phyloP scores from a whole-genome alignment of 352 stramenopile genomes.

The Phytophthora cactorum region DNA sequence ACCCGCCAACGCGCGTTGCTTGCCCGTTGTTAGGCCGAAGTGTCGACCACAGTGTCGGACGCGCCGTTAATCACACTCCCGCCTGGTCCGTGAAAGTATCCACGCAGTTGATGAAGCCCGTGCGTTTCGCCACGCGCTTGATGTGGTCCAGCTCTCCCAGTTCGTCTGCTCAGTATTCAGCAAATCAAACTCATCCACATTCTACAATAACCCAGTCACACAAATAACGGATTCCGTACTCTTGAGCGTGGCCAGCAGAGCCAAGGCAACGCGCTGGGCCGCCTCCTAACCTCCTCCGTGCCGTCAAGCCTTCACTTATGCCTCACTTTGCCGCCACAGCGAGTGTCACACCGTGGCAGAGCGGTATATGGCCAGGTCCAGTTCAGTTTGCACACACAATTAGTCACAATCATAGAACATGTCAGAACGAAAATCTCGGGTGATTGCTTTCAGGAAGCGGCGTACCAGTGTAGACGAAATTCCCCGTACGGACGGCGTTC shows the following conservation, averaged over 20 bases:
- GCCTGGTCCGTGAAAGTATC: constrained; percentile 93
- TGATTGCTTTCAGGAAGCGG: too few species aligned
- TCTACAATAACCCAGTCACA: too few species aligned
- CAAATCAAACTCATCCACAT: too few species aligned
- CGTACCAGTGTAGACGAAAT: constrained; percentile 85
- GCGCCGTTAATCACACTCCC: constrained; percentile 96
- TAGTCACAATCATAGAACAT: too few species aligned
- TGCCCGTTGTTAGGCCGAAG: constrained; percentile 90
- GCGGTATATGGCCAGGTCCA: constrained; percentile 82
- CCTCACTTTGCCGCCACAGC: too few species aligned
- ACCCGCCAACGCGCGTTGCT: constrained; percentile 95
- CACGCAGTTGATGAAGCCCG: constrained; percentile 96
- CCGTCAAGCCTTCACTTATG: too few species aligned
- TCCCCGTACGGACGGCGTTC: constrained; percentile 74
- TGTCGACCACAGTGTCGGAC: constrained; percentile 81
- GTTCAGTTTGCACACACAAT: too few species aligned
- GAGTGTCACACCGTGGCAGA: too few species aligned
- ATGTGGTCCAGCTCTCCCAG: constrained; percentile 93
- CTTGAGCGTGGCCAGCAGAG: constrained; percentile 91
- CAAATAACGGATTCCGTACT: constrained; percentile 36
- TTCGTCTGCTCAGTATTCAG: too few species aligned
- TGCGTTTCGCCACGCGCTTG: constrained; percentile 95
- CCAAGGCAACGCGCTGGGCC: constrained; percentile 87
- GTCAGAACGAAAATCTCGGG: too few species aligned
- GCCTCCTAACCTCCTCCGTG: constrained; percentile 92